These are phyloP conservation scores for Candida railenensis DNA, from an alignment of 805 yeast genomes.

Conservation along the genomic window DNA sequence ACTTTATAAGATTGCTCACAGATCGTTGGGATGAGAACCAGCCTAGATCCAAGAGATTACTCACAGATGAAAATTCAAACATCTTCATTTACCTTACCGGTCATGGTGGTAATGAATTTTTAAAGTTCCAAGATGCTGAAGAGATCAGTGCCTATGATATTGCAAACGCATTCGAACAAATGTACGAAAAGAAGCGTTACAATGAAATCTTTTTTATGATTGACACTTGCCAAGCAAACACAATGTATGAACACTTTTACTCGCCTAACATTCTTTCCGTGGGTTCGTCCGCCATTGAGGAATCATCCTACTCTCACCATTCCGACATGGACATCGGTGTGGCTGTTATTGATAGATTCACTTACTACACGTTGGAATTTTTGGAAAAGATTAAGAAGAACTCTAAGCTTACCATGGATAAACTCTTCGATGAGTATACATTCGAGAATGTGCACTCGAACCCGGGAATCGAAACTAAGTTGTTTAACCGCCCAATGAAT, in stretches of 20 bases:
- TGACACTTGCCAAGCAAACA: slow-evolving; percentile 98
- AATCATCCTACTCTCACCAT: slow-evolving; percentile 92
- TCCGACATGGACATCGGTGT: slow-evolving; percentile 96
- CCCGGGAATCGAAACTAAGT: slow-evolving; percentile 88
- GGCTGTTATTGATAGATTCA: slow-evolving; percentile 95
- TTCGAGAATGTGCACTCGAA: slow-evolving; percentile 85
- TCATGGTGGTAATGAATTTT: slow-evolving; percentile 97
- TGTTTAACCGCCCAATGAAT: slow-evolving; percentile 62
- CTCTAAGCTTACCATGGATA: slow-evolving; percentile 74
- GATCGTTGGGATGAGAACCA: slow-evolving; percentile 96
- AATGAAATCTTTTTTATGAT: slow-evolving; percentile 96
- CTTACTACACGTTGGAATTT: slow-evolving; percentile 86
- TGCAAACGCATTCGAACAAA: slow-evolving; percentile 96
- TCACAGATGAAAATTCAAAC: slow-evolving; percentile 92
- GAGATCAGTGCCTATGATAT: slow-evolving; percentile 93
- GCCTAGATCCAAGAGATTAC: slow-evolving; percentile 84
- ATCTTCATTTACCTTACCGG: slow-evolving; percentile 96
- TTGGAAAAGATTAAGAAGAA: slow-evolving; percentile 78
- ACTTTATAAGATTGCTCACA: slow-evolving; percentile 86
- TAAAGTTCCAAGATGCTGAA: slow-evolving; percentile 97
- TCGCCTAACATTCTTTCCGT: slow-evolving; percentile 91
- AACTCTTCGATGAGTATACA: slow-evolving; percentile 80
- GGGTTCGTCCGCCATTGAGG: slow-evolving; percentile 85
- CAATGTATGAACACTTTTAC: slow-evolving; percentile 91
- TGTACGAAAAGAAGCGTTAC: slow-evolving; percentile 94